Base-by-base conservation (phyloP, 179 eudicot species). In the Silene noctiflora region DNA sequence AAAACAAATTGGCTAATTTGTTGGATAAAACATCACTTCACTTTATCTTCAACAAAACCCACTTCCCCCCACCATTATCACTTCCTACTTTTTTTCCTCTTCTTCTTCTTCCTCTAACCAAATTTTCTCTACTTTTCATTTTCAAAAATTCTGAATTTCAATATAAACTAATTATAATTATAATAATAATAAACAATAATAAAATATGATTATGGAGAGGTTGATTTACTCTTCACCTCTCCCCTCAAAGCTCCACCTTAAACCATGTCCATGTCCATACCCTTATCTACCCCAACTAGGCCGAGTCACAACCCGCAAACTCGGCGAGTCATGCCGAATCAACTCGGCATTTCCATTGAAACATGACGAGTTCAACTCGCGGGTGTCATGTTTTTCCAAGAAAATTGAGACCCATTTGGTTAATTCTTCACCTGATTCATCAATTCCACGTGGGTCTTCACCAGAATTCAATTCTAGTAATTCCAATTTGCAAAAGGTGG, bases 191-290 rank as follows among this genome's bases (percentile, higher is more conserved):
- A 7, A 39, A 7, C 8, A 63, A 1, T 63, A 12, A 6, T 22
- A 14, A 65, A 61, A 70, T 65, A 21, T 39, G 7, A 2, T 39
- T 39, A 92, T 92, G 97, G 96, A 90, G 86, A 86, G 87, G 84
- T 86, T 92, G 60, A 87, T 92, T 75, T 79, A 82, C 81, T 85
- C 88, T 16, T 84, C 86, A 58, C 29, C 87, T 9, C 44, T 77
- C 53, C 75, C 90, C 44, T 78, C 87, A 1, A 88, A 86, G 72
- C 73, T 83, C 72, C 67, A 78, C 58, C 71, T 75, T 12, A 90
- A 73, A 65, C 39, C 39, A 33, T 33, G 39, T 33, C 78, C 86
- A 51, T 77, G 46, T 39, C 77, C 86, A 51, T 77, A 46, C 24
- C 81, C 81, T 71, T 73, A 44, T 66, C 85, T 83, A 1, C 83